phyloP scores from a whole-genome alignment of 805 yeast species.

The Sungouiozyma ichnusensis region DNA sequence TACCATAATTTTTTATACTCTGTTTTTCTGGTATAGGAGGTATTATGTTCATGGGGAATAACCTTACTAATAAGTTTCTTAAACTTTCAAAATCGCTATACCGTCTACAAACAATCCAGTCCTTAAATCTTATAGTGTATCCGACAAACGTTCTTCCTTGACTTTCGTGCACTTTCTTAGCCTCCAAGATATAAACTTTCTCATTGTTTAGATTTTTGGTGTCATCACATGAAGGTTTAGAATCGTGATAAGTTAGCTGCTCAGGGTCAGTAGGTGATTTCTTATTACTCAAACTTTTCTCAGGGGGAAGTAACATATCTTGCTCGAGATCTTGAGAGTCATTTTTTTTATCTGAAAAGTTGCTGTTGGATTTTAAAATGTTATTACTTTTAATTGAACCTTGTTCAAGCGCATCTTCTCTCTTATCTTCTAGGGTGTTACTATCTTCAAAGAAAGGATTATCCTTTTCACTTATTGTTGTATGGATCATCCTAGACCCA shows the following conservation, averaged over 20 bases:
- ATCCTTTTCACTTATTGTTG: conserved; percentile 20
- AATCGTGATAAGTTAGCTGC: not conserved
- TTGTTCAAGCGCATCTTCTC: not conserved
- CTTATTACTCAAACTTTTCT: not conserved
- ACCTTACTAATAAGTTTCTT: conserved; percentile 52
- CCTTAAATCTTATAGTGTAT: conserved; percentile 57
- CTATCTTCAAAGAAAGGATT: conserved; percentile 20
- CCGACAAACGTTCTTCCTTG: conserved; percentile 39
- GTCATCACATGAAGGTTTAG: not conserved
- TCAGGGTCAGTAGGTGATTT: not conserved
- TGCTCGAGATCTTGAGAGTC: conserved; percentile 3
- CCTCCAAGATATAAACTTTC: conserved; percentile 21
- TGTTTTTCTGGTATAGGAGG: conserved; percentile 95
- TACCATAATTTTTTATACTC: conserved; percentile 25
- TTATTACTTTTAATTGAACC: conserved; percentile 5
- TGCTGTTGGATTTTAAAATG: conserved; percentile 10
- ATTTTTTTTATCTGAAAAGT: not conserved
- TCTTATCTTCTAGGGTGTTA: not conserved
- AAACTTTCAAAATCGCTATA: conserved; percentile 88
- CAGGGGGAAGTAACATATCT: not conserved
- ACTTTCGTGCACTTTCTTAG: conserved; percentile 24
- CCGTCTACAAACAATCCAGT: conserved; percentile 56
- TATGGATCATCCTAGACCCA: conserved; percentile 14
- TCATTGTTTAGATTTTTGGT: not conserved
- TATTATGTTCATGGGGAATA: conserved; percentile 71